Evolutionary conservation across 148 eudicot genomes (phyloP).

Genomic region (Dysphania ambrosioides): DNA sequence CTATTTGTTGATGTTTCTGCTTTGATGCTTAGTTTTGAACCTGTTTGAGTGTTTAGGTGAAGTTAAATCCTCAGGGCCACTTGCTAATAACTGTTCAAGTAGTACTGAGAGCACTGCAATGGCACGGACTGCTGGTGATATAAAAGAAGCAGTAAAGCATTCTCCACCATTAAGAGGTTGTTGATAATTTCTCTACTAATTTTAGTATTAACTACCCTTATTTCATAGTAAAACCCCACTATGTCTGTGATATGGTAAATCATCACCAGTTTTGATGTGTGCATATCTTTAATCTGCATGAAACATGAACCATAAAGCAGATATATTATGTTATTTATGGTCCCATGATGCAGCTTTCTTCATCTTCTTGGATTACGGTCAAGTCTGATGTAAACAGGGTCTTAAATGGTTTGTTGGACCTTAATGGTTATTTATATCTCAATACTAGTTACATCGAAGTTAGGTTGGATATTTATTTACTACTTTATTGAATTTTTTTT

Average conservation of each 20-base stretch:
- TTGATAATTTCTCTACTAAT: neutral
- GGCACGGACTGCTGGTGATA: slow-evolving; percentile 44
- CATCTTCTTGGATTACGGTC: neutral
- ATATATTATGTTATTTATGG: neutral
- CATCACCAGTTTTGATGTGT: neutral
- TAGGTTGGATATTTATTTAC: no score
- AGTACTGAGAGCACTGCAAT: slow-evolving; percentile 67
- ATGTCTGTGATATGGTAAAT: neutral
- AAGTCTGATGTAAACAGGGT: neutral
- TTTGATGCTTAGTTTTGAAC: neutral
- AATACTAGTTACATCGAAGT: neutral
- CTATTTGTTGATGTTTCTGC: slow-evolving; percentile 6
- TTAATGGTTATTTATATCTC: neutral
- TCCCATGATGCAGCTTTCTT: neutral
- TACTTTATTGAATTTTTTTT: neutral
- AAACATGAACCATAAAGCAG: neutral
- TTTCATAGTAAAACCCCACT: no score
- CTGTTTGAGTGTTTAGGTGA: slow-evolving; percentile 40
- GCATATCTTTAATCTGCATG: neutral
- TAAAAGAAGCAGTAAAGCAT: slow-evolving; percentile 47
- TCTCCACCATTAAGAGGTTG: slow-evolving; percentile 57
- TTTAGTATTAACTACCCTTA: neutral
- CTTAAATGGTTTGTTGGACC: neutral
- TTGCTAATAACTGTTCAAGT: slow-evolving; percentile 54
- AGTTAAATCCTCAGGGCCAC: slow-evolving; percentile 35